A percentile compares a stretch with the other conserved stretches of the same genome.
Conservation (phyloP, 129 eudicot genomes). For the Deinandra increscens region DNA sequence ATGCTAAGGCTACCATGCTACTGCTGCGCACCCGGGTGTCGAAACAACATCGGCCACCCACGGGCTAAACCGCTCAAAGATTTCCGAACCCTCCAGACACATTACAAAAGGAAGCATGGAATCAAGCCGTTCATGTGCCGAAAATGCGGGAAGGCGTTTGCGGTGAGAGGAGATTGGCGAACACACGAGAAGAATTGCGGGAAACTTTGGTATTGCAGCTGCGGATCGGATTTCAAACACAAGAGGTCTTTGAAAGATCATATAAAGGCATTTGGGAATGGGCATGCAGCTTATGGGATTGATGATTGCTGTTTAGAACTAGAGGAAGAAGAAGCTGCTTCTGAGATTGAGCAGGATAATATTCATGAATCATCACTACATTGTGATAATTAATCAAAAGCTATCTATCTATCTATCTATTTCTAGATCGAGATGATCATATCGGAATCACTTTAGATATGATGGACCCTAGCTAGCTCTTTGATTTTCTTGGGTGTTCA, state of each 20-base stretch:
- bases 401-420: not conserved
- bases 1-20: conserved; percentile 88
- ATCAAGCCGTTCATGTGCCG: conserved; percentile 81
- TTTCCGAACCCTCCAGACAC: conserved; percentile 91
- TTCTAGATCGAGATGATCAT: conserved; percentile 21
- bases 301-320: conserved; percentile 40
- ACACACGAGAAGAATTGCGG: conserved; percentile 97
- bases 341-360: conserved; percentile 46
- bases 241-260: conserved; percentile 54
- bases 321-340: conserved; percentile 47
- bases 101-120: conserved; percentile 87
- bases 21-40: conserved; percentile 81
- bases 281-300: conserved; percentile 53
- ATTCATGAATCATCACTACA: conserved; percentile 35
- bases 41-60: conserved; percentile 92
- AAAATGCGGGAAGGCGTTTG: conserved; percentile 80
- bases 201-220: conserved; percentile 76
- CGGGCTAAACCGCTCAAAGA: conserved; percentile 87
- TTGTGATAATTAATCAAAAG: conserved; percentile 30
- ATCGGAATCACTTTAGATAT: conserved; percentile 35
- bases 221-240: conserved; percentile 42
- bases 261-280: conserved; percentile 59
- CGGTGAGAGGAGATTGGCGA: conserved; percentile 87
- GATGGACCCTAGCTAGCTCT: too few relatives aligned
- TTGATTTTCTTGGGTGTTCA: conserved; percentile 35